phyloP scores from a whole-genome alignment of 2,329 filamentous ascomycete species.

The Paraphaeosphaeria sporulosa region DNA sequence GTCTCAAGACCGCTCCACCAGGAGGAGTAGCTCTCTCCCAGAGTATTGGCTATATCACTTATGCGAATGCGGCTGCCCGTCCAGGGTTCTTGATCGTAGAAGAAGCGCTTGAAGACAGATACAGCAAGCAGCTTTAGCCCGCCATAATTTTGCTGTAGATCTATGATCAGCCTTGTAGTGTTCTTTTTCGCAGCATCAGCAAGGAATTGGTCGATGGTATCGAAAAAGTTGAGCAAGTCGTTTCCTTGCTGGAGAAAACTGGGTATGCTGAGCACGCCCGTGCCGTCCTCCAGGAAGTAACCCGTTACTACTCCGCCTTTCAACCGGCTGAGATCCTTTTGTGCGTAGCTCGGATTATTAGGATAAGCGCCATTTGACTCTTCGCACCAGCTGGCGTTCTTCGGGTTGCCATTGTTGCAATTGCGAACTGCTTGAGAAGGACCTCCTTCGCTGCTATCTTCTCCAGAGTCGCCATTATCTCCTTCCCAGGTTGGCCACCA shows the following conservation, averaged over 20 bases:
- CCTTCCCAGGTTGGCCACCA: slow-evolving; percentile 10
- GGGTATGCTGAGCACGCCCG: slow-evolving; percentile 54
- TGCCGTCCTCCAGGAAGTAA: slow-evolving; percentile 51
- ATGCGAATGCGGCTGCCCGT: slow-evolving; percentile 54
- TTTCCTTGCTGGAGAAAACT: slow-evolving; percentile 40
- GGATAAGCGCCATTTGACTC: slow-evolving; percentile 33
- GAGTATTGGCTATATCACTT: slow-evolving; percentile 33
- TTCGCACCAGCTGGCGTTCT: slow-evolving; percentile 23
- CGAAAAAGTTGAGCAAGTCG: slow-evolving; percentile 29
- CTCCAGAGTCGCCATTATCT: slow-evolving; percentile 16
- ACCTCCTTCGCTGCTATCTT: not conserved
- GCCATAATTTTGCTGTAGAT: slow-evolving; percentile 65
- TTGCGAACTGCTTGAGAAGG: not conserved
- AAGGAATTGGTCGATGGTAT: slow-evolving; percentile 51
- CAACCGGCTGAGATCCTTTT: slow-evolving; percentile 27
- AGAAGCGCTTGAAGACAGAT: slow-evolving; percentile 57
- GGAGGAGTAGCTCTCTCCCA: slow-evolving; percentile 17
- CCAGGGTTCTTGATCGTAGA: slow-evolving; percentile 51
- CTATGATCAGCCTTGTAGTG: slow-evolving; percentile 66
- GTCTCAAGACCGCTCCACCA: slow-evolving; percentile 12
- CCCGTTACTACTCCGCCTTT: slow-evolving; percentile 45
- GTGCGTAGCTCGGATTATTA: slow-evolving; percentile 27
- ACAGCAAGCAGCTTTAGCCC: slow-evolving; percentile 49
- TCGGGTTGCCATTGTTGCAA: slow-evolving; percentile 1
- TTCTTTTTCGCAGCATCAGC: slow-evolving; percentile 47